Base-by-base conservation (phyloP, 495 filamentous ascomycete species). In the Staphylotrichum tortipilum region DNA sequence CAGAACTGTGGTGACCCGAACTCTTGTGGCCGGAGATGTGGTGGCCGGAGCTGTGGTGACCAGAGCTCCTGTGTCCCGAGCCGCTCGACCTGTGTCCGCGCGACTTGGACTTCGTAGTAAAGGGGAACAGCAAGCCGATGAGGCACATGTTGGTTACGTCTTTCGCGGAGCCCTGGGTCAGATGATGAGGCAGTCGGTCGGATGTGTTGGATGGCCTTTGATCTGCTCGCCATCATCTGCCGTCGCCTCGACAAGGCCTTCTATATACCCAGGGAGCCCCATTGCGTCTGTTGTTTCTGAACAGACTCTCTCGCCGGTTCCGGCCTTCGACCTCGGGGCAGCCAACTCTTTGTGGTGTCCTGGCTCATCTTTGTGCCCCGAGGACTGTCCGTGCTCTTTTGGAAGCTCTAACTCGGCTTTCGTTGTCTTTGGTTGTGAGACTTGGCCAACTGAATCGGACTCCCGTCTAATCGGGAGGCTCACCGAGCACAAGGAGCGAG, bases 101-200 rank as follows among this genome's bases (percentile, higher is more conserved):
- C 14, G 22, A 30, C 7, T 3, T 40, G n/a, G n/a, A n/a, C 26
- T 40, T 30, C 30, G 22, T 8, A 22, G 3, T 37, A 17, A 53
- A 29, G 12, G 46, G 40, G 1, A 54, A 18, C 17, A 54, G 17
- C 11, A 54, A 33, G 15, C 52, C 52, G 44, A 54, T 45, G 1
- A 54, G 35, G 28, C 52, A 54, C 52, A 54, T 54, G 33, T 14
- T 44, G 21, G 17, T 7, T 12, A 4, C 15, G 15, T 15, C 21
- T n/a, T 28, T 28, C n/a, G n/a, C n/a, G n/a, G n/a, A n/a, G n/a
- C n/a, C n/a, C n/a, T n/a, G n/a, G n/a, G n/a, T n/a, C n/a, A n/a
- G n/a, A n/a, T n/a, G n/a, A n/a, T n/a, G n/a, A n/a, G n/a, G n/a
- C n/a, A n/a, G n/a, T n/a, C n/a, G n/a, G n/a, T 22, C 17, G 12